phyloP scores from a whole-genome alignment of 1,284 basidiomycete species.

The Naganishia cerealis region DNA sequence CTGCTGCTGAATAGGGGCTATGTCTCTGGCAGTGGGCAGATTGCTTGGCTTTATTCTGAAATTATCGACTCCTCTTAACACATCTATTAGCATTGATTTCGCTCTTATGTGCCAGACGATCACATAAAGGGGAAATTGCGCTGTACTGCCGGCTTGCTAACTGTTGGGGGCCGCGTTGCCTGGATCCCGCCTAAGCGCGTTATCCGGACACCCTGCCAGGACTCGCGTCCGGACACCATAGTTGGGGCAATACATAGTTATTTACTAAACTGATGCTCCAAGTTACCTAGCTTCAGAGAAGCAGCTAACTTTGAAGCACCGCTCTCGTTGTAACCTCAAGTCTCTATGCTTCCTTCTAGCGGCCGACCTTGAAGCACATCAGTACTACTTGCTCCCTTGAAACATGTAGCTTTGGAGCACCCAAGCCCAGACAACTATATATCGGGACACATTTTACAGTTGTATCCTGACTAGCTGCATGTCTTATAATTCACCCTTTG shows the following conservation, averaged over 20 bases:
- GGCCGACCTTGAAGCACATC: no score
- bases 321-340: no score
- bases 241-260: neutral
- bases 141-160: neutral
- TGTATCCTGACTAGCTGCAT: no score
- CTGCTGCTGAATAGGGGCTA: neutral
- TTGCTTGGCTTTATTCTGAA: neutral
- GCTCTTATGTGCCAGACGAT: neutral
- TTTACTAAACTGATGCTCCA: constrained; percentile 6
- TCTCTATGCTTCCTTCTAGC: no score
- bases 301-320: no score
- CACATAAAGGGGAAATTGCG: neutral
- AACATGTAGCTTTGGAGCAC: no score
- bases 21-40: neutral
- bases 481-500: neutral
- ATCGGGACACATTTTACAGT: no score
- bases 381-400: no score
- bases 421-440: no score
- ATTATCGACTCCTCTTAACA: neutral
- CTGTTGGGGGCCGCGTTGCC: neutral
- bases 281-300: no score
- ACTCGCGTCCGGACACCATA: neutral
- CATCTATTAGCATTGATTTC: neutral
- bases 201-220: neutral
- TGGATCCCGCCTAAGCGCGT: neutral